Evolutionary conservation across 805 yeast genomes (phyloP).

Genomic region (Blastobotrys terrestris): DNA sequence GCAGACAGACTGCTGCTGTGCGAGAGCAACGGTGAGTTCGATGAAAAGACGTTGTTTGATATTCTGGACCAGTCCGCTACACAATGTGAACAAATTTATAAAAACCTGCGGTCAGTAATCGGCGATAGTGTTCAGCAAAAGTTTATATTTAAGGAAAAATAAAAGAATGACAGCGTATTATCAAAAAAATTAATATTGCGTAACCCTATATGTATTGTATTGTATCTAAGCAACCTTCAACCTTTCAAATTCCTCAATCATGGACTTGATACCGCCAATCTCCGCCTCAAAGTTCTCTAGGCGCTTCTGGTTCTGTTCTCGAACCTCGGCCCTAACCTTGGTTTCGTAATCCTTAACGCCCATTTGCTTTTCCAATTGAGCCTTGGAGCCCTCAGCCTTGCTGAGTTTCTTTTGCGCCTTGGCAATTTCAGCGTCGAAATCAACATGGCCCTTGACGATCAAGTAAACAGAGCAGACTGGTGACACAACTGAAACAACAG

Average conservation of each 20-base stretch:
- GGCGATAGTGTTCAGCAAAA: constrained; percentile 44
- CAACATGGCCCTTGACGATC: constrained; percentile 90
- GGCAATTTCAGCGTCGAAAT: constrained; percentile 80
- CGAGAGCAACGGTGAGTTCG: constrained; percentile 70
- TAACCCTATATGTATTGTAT: neutral
- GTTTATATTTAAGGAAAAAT: constrained; percentile 47
- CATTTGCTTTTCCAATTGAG: constrained; percentile 63
- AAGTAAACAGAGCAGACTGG: constrained; percentile 82
- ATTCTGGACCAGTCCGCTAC: constrained; percentile 48
- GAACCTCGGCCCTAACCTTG: constrained; percentile 79
- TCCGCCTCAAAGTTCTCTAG: constrained; percentile 74
- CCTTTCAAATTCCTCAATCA: constrained; percentile 77
- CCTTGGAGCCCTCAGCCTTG: constrained; percentile 54
- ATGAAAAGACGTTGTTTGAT: constrained; percentile 46
- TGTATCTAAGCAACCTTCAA: constrained; percentile 42
- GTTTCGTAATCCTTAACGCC: constrained; percentile 69
- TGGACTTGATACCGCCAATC: constrained; percentile 81
- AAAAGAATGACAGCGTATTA: neutral
- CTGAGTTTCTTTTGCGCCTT: constrained; percentile 75
- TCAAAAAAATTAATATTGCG: neutral
- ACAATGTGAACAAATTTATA: constrained; percentile 42
- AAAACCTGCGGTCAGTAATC: constrained; percentile 42
- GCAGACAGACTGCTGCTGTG: constrained; percentile 54
- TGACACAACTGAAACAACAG: constrained; percentile 76
- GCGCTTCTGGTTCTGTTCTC: constrained; percentile 64